Base-by-base conservation (phyloP, 202 grass and related monocot genomes). In the Schoenoplectus triqueter region DNA sequence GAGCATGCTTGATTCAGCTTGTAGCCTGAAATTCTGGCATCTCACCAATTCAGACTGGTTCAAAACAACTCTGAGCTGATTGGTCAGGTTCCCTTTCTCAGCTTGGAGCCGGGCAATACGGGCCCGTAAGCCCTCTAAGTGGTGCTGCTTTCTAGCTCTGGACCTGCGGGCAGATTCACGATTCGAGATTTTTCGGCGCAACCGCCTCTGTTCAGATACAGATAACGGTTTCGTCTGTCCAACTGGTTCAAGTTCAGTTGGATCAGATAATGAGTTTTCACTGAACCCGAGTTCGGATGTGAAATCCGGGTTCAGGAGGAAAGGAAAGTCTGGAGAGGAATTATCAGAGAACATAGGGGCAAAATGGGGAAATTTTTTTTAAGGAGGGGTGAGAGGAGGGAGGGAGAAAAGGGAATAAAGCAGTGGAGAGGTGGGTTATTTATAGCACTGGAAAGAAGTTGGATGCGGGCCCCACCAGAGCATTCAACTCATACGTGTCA, bases 131-230 rank as follows among this genome's bases (percentile, higher is more conserved):
- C 88, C 91, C 44, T 92, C 76, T 66, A 92, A 63, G 83, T 80
- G 70, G 39, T 64, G 87, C 85, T 90, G 92, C 89, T 94, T 94
- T 50, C 90, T 87, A 47, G 87, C 86, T 65, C 94, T 87, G 0
- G 88, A 97, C 2, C 92, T 85, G 14, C 90, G 90, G 13, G 94
- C 92, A 0, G 94, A 94, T 89, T 90, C 88, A 42, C 94, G 90
- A 87, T 97, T 97, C 14, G 92, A 97, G 14, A 94, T 86, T 90
- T 88, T 88, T 18, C 94, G 92, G 54, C 66, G 88, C 7, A 90
- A 84, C 7, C 82, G 85, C 50, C 83, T 81, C 60, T 81, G 88
- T 21, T 82, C 84, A 9, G 11, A 10, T 44, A 49, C 85, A 6
- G 31, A 78, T 5, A 14, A 73, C 11, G 3, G 50, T 41, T 83